These are phyloP conservation scores for Jimgerdemannia lactiflua DNA, from an alignment of 192 early-diverging fungal species.

Conservation along the genomic window DNA sequence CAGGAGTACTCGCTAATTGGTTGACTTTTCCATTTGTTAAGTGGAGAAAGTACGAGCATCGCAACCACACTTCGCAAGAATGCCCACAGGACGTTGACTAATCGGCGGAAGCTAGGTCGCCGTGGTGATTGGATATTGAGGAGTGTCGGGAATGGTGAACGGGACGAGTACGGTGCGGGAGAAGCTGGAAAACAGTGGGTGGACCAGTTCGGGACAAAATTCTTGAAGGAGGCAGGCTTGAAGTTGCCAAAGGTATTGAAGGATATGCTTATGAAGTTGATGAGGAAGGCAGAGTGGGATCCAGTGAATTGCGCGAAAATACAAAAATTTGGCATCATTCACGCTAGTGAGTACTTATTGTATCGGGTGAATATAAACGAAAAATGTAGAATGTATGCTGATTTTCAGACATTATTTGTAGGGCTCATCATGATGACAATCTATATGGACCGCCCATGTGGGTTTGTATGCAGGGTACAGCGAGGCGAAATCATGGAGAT, in stretches of 20 bases:
- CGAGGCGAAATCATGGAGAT: no score
- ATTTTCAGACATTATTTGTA: no score
- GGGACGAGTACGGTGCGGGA: constrained; percentile 5
- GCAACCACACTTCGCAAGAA: constrained; percentile 17
- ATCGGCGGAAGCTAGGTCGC: constrained; percentile 6
- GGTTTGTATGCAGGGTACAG: no score
- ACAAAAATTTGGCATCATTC: constrained; percentile 14
- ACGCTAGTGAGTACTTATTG: constrained; percentile 7
- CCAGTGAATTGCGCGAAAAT: constrained; percentile 1
- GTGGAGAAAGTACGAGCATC: constrained; percentile 9
- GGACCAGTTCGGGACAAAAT: constrained; percentile 13
- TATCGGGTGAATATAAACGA: no score
- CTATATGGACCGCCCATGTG: no score
- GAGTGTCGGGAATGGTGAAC: constrained; percentile 3
- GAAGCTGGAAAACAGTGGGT: constrained; percentile 4
- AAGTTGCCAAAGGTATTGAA: constrained; percentile 12
- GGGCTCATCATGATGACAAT: no score
- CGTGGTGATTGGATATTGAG: no score
- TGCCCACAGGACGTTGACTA: constrained; percentile 8
- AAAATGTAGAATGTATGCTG: no score
- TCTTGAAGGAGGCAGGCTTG: constrained; percentile 6
- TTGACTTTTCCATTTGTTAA: neutral
- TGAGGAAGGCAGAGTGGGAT: constrained; percentile 14
- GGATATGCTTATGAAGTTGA: constrained; percentile 18
- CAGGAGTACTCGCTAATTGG: no score